Evolutionary conservation across 2,329 filamentous ascomycete genomes (phyloP), one percentile per base, ranked within the genome.

Genomic region (Madurella fahalii): DNA sequence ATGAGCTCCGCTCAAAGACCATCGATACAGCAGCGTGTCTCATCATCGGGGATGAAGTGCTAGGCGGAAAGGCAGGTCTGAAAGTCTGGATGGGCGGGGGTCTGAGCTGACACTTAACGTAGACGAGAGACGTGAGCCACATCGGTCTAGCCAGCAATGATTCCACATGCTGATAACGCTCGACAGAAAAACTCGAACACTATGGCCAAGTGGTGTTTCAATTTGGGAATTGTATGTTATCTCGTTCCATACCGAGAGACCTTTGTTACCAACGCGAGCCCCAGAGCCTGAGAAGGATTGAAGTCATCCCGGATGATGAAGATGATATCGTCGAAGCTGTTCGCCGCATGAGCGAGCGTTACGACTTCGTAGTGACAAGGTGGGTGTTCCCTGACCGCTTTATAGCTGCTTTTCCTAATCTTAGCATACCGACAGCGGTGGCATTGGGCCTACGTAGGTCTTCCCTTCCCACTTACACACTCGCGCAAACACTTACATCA

Each of bases 31-130:
- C 93, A 11, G 93, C 88, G 53, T 95, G 90, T 71, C 74, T 97
- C 60, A 91, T 99, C 57, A 97, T 99, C 65, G 93, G 93, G n/a
- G 93, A 97, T 73, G 93, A 96, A 71, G 91, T 97, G 5, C 78
- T 97, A 4, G 92, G 91, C 18, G 93, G 94, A 64, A 97, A 97
- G 86, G 92, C 90, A 70, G 60, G 76, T 66, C 17, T 7, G 31
- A 9, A 47, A 5, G 5, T 1, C 40, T 18, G 8, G 25, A 8
- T 31, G 9, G 41, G 9, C 20, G 37, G 11, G 16, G 12, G 9
- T 4, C 34, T 37, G 11, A 2, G 34, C 34, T 37, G 13, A 37
- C 34, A 9, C 34, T 37, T 37, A 15, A 8, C 45, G 39, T 43
- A 67, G 65, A 67, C 63, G 30, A 63, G 59, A 49, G 65, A 67